Conservation (phyloP, 306 rosid genomes). For the Styphnolobium japonicum region DNA sequence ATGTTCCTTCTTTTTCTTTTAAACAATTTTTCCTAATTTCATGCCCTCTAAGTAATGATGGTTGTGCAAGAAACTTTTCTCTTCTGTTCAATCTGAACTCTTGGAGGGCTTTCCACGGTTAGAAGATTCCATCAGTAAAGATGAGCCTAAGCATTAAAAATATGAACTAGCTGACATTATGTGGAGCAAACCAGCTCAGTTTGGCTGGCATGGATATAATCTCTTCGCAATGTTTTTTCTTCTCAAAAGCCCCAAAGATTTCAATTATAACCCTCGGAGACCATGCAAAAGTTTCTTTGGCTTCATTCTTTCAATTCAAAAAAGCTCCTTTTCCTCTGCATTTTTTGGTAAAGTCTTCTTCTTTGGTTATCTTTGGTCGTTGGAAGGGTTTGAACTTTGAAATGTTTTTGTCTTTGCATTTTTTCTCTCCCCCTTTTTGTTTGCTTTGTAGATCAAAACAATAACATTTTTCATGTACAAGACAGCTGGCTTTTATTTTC, state of each 20-base stretch:
- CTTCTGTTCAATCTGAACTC: conserved; percentile 38
- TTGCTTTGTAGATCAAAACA: conserved; percentile 41
- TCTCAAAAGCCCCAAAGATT: conserved; percentile 68
- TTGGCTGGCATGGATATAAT: conserved; percentile 56
- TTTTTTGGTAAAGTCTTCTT: conserved; percentile 31
- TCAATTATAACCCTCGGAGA: conserved; percentile 89
- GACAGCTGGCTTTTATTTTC: conserved; percentile 46
- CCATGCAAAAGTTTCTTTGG: conserved; percentile 92
- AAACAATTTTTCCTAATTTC: background rate
- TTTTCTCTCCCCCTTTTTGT: conserved; percentile 23
- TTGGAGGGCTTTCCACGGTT: conserved; percentile 38
- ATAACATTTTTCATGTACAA: conserved; percentile 23
- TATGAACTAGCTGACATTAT: conserved; percentile 60
- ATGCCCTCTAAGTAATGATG: conserved; percentile 51
- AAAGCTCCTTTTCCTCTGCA: conserved; percentile 43
- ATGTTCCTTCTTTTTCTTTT: background rate
- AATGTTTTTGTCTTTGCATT: conserved; percentile 22
- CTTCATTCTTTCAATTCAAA: conserved; percentile 52
- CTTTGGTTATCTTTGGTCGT: conserved; percentile 26
- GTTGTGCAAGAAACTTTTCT: conserved; percentile 34
- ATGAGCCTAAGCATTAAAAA: conserved; percentile 63
- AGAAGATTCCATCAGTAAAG: conserved; percentile 70
- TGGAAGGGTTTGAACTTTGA: conserved; percentile 28
- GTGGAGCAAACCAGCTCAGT: conserved; percentile 56
- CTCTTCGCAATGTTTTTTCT: conserved; percentile 39